Percentiles rank a stretch among this genome's conserved stretches.
Evolutionary conservation across 2,329 filamentous ascomycete genomes (phyloP).

Genomic region (Aspergillus sp.): DNA sequence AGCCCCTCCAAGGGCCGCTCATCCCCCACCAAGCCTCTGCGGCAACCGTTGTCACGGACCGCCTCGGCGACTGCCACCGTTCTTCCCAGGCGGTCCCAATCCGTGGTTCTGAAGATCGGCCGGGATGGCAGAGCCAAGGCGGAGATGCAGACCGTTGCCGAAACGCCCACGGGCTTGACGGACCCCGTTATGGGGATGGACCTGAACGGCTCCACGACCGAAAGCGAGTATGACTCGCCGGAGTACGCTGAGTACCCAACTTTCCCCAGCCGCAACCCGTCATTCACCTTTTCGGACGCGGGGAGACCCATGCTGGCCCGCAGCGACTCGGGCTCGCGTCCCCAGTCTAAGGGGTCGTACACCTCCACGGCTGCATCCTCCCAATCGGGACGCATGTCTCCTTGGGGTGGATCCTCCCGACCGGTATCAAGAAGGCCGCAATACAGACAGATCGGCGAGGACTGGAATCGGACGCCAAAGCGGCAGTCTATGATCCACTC

Average conservation of each 20-base stretch:
- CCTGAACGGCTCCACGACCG: conserved; percentile 43
- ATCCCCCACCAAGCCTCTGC: conserved; percentile 41
- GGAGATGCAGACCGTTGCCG: conserved; percentile 40
- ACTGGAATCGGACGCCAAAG: conserved; percentile 35
- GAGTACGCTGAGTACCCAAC: conserved; percentile 42
- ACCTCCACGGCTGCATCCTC: conserved; percentile 43
- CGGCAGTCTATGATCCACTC: conserved; percentile 31
- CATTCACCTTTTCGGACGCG: conserved; percentile 39
- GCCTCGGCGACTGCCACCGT: conserved; percentile 28
- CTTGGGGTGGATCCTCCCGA: conserved; percentile 39
- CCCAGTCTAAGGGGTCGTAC: conserved; percentile 46
- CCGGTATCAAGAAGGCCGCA: conserved; percentile 26
- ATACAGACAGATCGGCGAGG: conserved; percentile 22
- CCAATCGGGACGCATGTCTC: conserved; percentile 42
- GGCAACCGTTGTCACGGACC: conserved; percentile 32
- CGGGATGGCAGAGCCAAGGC: conserved; percentile 50
- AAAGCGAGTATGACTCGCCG: conserved; percentile 42
- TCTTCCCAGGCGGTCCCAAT: conserved; percentile 38
- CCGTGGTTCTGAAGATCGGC: conserved; percentile 49
- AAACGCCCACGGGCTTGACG: conserved; percentile 32
- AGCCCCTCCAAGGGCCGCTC: conserved; percentile 44
- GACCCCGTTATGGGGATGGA: conserved; percentile 40
- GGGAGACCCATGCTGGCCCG: conserved; percentile 30
- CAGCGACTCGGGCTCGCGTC: conserved; percentile 37
- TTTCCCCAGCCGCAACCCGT: conserved; percentile 38